These are phyloP conservation scores for Incumbomyces delicatus DNA, from an alignment of 2,329 filamentous ascomycete genomes.

Conservation along the genomic window DNA sequence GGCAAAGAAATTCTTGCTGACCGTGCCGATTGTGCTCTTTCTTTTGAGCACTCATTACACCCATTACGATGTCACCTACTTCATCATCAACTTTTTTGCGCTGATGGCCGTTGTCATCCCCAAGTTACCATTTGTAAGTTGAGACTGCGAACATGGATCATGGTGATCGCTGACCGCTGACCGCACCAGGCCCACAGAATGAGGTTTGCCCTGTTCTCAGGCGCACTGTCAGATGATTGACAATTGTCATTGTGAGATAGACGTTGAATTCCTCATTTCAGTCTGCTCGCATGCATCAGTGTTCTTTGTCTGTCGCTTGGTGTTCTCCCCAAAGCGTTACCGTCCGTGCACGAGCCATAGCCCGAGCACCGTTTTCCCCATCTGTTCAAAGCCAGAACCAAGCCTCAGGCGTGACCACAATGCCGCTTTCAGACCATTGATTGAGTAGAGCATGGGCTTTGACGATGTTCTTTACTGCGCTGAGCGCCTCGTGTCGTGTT, in stretches of 20 bases:
- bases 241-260: not conserved
- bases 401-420: not conserved
- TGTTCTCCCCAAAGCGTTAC: not conserved
- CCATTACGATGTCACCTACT: slow-evolving; percentile 94
- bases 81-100: slow-evolving; percentile 92
- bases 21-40: slow-evolving; percentile 88
- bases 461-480: too few relatives aligned
- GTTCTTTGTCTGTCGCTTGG: not conserved
- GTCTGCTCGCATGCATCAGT: not conserved
- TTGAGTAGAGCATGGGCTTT: too few relatives aligned
- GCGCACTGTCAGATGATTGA: slow-evolving; percentile 5
- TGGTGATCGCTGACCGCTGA: not conserved
- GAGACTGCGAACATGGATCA: not conserved
- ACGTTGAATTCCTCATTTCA: not conserved
- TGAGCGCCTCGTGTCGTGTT: too few relatives aligned
- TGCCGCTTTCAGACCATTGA: not conserved
- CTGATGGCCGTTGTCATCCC: slow-evolving; percentile 89
- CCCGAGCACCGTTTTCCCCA: too few relatives aligned
- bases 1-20: slow-evolving; percentile 94
- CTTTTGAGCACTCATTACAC: slow-evolving; percentile 97
- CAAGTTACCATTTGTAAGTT: slow-evolving; percentile 57
- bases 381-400: not conserved
- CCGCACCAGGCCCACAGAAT: slow-evolving; percentile 5
- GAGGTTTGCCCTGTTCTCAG: slow-evolving; percentile 7
- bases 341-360: not conserved